Evolutionary conservation across 305 asterid species (phyloP).

Genomic region (Fraxinus angustifolia): DNA sequence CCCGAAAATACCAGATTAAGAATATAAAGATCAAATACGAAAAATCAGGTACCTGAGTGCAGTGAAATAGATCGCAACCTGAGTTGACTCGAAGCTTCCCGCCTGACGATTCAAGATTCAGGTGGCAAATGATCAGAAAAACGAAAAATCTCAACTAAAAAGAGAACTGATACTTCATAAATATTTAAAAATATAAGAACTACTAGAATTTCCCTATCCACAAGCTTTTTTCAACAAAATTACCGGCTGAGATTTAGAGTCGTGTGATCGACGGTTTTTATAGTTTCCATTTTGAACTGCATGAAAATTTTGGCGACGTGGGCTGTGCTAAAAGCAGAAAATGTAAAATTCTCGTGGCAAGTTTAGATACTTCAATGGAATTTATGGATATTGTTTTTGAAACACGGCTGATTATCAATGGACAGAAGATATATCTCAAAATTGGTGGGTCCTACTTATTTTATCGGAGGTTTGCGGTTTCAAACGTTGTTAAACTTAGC

Average conservation of each 20-base stretch:
- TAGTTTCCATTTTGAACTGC: slow-evolving; percentile 20
- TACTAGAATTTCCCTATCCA: slow-evolving; percentile 49
- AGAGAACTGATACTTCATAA: not conserved
- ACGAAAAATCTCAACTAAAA: slow-evolving; percentile 15
- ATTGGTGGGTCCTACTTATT: slow-evolving; percentile 17
- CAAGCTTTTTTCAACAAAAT: slow-evolving; percentile 30
- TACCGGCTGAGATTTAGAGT: slow-evolving; percentile 25
- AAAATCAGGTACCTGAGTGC: slow-evolving; percentile 23
- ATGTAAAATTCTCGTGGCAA: slow-evolving; percentile 40
- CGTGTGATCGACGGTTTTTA: slow-evolving; percentile 30
- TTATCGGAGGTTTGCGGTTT: slow-evolving; percentile 23
- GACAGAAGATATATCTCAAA: not conserved
- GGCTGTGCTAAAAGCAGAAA: slow-evolving; percentile 41
- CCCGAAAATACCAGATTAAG: not conserved
- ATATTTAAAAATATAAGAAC: slow-evolving; percentile 26
- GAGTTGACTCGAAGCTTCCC: slow-evolving; percentile 10
- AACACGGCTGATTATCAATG: slow-evolving; percentile 20
- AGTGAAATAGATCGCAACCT: not conserved
- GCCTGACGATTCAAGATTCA: slow-evolving; percentile 31
- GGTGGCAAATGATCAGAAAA: slow-evolving; percentile 26
- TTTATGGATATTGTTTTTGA: slow-evolving; percentile 29
- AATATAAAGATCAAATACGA: not conserved
- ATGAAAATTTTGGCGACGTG: slow-evolving; percentile 41
- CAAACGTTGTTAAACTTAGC: slow-evolving; percentile 31
- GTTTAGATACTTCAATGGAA: slow-evolving; percentile 31